A percentile compares a stretch with the other conserved stretches of the same genome.
phyloP scores from a whole-genome alignment of 371 early-diverging fungal species.

The Actinomucor elegans region DNA sequence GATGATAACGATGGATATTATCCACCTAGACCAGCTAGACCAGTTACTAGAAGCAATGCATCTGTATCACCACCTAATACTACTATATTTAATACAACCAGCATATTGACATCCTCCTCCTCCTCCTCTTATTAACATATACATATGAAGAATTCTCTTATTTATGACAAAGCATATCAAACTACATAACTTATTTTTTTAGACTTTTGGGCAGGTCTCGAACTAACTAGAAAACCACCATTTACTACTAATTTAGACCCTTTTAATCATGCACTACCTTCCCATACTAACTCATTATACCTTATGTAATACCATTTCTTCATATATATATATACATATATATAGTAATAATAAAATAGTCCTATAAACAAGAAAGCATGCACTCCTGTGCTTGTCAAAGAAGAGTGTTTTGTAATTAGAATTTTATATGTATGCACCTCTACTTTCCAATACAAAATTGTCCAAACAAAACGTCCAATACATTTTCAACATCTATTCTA shows the following conservation, averaged over 20 bases:
- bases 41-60: slow-evolving; percentile 5
- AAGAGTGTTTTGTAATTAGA: too few species aligned
- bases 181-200: background rate
- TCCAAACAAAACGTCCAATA: slow-evolving; percentile 76
- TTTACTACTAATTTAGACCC: too few species aligned
- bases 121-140: background rate
- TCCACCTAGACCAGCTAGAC: slow-evolving; percentile 12
- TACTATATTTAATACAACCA: background rate
- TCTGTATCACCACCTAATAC: background rate
- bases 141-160: background rate
- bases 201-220: background rate
- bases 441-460: slow-evolving; percentile 88
- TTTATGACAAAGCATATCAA: background rate
- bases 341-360: too few species aligned
- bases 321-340: too few species aligned
- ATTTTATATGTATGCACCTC: too few species aligned
- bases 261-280: too few species aligned
- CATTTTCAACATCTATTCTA: slow-evolving; percentile 71
- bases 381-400: too few species aligned
- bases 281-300: too few species aligned
- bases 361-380: too few species aligned
- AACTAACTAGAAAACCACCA: too few species aligned
- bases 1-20: slow-evolving; percentile 6
- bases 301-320: too few species aligned
- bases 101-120: background rate